Evolutionary conservation across 768 basidiomycete genomes (phyloP).

Genomic region (Exidia glandulosa): DNA sequence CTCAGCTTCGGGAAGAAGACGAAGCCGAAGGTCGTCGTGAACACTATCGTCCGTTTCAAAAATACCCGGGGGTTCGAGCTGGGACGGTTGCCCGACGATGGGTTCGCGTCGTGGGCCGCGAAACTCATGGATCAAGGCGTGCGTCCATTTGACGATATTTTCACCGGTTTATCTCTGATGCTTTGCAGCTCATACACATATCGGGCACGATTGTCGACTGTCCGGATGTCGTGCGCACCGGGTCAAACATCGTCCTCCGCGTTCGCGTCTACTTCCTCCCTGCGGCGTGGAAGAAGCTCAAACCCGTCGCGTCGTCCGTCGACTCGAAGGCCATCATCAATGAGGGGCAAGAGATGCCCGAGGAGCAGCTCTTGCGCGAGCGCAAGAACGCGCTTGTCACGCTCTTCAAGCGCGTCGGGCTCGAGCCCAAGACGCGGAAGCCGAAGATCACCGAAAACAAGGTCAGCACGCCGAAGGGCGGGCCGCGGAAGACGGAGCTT

Average conservation of each 20-base stretch:
- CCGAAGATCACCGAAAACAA: slow-evolving; percentile 29
- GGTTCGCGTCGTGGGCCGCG: slow-evolving; percentile 63
- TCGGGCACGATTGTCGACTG: slow-evolving; percentile 69
- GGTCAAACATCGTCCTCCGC: slow-evolving; percentile 70
- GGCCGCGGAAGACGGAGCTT: slow-evolving; percentile 40
- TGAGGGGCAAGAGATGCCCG: slow-evolving; percentile 69
- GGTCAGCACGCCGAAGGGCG: slow-evolving; percentile 23
- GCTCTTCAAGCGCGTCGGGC: slow-evolving; percentile 61
- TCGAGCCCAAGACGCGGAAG: slow-evolving; percentile 42
- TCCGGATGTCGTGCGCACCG: slow-evolving; percentile 57
- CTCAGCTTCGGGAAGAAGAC: slow-evolving; percentile 59
- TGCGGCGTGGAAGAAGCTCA: slow-evolving; percentile 47
- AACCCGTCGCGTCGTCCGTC: slow-evolving; percentile 20
- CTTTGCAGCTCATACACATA: slow-evolving; percentile 53
- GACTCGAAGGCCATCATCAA: slow-evolving; percentile 41
- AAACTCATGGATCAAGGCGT: slow-evolving; percentile 58
- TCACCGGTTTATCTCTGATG: neutral
- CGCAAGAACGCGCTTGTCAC: slow-evolving; percentile 64
- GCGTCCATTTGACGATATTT: neutral
- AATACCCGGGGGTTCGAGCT: slow-evolving; percentile 65
- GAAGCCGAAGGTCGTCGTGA: slow-evolving; percentile 36
- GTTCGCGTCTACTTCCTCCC: slow-evolving; percentile 59
- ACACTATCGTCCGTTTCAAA: slow-evolving; percentile 54
- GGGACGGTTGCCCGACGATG: slow-evolving; percentile 60
- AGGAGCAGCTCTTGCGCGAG: slow-evolving; percentile 69